A percentile compares a stretch with the other conserved stretches of the same genome.
Evolutionary conservation across 495 filamentous ascomycete species (phyloP).

Genomic region (Tuber brumale): DNA sequence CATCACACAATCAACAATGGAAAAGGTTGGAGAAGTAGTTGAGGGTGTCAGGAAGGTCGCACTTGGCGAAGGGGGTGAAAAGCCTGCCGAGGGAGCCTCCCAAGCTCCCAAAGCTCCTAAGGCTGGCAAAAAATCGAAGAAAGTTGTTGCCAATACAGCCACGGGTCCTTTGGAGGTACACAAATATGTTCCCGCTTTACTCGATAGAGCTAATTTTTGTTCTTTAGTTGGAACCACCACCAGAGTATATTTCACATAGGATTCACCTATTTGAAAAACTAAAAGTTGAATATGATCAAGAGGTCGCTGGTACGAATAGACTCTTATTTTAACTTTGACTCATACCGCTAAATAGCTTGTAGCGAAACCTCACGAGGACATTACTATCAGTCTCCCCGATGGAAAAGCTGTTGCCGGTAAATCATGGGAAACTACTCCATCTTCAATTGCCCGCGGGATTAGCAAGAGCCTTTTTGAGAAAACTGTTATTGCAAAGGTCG

Average conservation of each 20-base stretch:
- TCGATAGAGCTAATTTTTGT: conserved; percentile 11
- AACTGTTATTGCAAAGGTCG: conserved; percentile 73
- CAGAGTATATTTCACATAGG: conserved; percentile 74
- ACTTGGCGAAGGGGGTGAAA: conserved; percentile 41
- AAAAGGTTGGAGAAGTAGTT: conserved; percentile 37
- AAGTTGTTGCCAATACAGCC: conserved; percentile 42
- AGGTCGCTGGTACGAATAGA: conserved; percentile 49
- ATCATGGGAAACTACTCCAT: conserved; percentile 66
- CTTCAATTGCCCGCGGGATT: conserved; percentile 58
- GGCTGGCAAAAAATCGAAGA: conserved; percentile 45
- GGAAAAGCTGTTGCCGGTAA: conserved; percentile 57
- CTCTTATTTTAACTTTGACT: neutral
- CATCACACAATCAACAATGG: conserved; percentile 18
- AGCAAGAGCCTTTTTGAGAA: conserved; percentile 66
- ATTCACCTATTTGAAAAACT: conserved; percentile 81
- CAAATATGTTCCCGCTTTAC: neutral
- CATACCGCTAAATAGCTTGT: conserved; percentile 8
- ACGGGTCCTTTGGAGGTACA: conserved; percentile 46
- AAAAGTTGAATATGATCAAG: conserved; percentile 72
- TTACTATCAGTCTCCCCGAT: conserved; percentile 60
- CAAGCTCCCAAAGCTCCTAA: conserved; percentile 38
- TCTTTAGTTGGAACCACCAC: conserved; percentile 55
- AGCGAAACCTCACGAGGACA: conserved; percentile 58
- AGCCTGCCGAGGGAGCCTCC: neutral
- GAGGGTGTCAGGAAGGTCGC: conserved; percentile 50